phyloP scores from a whole-genome alignment of 2,329 filamentous ascomycete species.

The Davidsoniella neocaledoniae region DNA sequence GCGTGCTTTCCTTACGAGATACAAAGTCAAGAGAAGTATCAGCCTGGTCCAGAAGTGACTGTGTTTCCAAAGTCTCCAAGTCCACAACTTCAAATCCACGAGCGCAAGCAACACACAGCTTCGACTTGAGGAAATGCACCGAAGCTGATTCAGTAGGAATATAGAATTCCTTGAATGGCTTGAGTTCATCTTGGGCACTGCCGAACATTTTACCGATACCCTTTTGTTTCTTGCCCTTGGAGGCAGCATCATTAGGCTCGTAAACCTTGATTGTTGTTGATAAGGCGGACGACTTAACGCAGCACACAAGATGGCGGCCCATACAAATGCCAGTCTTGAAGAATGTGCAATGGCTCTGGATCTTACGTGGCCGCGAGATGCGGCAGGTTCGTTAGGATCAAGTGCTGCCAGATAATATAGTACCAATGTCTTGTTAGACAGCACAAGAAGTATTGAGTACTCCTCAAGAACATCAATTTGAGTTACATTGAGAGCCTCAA shows the following conservation, averaged over 20 bases:
- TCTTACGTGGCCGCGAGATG: constrained; percentile 86
- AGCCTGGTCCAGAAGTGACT: constrained; percentile 89
- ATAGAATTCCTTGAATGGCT: constrained; percentile 97
- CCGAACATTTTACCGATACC: constrained; percentile 94
- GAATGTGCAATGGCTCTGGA: constrained; percentile 93
- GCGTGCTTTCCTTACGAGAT: constrained; percentile 78
- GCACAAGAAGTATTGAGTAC: constrained; percentile 76
- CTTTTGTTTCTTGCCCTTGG: constrained; percentile 87
- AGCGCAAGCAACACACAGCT: constrained; percentile 88
- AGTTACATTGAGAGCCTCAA: constrained; percentile 76
- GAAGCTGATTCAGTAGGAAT: constrained; percentile 97
- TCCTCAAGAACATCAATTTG: constrained; percentile 95
- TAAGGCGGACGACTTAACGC: constrained; percentile 82
- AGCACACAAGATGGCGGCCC: constrained; percentile 85
- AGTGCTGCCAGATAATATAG: constrained; percentile 80
- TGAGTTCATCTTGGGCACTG: constrained; percentile 79
- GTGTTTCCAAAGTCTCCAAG: constrained; percentile 92
- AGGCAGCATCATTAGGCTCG: constrained; percentile 88
- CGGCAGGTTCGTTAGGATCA: constrained; percentile 63
- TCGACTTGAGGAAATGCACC: constrained; percentile 92
- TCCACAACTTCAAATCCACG: constrained; percentile 95
- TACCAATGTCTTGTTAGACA: constrained; percentile 82
- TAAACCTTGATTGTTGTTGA: constrained; percentile 98
- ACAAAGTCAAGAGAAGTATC: constrained; percentile 98
- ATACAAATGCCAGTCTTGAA: constrained; percentile 96